Evolutionary conservation across 2,329 filamentous ascomycete genomes (phyloP).

Genomic region (Thielaviopsis populi): DNA sequence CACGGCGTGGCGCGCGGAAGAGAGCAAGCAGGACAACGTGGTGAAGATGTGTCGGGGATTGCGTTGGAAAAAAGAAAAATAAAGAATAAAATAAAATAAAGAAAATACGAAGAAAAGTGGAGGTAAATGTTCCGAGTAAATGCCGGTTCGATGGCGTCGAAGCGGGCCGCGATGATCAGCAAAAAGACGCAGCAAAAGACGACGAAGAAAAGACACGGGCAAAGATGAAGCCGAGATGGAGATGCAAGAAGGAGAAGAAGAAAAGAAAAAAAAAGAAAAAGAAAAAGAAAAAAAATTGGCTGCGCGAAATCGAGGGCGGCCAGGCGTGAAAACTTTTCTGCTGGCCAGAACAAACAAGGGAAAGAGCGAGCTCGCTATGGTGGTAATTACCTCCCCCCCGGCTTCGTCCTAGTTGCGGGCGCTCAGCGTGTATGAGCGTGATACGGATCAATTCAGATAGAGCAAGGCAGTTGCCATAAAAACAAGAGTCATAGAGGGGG

Average conservation of each 20-base stretch:
- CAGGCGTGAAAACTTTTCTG: not conserved
- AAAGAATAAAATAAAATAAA: not conserved
- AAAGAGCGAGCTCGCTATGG: not conserved
- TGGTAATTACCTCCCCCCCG: constrained; percentile 3
- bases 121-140: not conserved
- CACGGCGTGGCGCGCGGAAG: not conserved
- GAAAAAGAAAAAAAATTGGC: too few species aligned
- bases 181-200: not conserved
- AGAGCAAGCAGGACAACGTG: not conserved
- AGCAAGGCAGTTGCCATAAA: not conserved
- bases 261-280: not conserved
- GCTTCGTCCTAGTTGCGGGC: constrained; percentile 1
- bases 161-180: not conserved
- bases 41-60: constrained; percentile 1
- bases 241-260: not conserved
- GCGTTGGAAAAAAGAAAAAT: not conserved
- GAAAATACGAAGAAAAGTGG: not conserved
- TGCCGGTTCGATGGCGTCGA: not conserved
- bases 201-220: not conserved
- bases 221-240: too few species aligned
- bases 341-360: not conserved
- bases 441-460: not conserved
- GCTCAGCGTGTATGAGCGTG: not conserved
- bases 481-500: not conserved
- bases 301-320: not conserved